These are phyloP conservation scores for Saccharomyces hybrid DNA, from an alignment of 1,139 yeast species.

Conservation along the genomic window DNA sequence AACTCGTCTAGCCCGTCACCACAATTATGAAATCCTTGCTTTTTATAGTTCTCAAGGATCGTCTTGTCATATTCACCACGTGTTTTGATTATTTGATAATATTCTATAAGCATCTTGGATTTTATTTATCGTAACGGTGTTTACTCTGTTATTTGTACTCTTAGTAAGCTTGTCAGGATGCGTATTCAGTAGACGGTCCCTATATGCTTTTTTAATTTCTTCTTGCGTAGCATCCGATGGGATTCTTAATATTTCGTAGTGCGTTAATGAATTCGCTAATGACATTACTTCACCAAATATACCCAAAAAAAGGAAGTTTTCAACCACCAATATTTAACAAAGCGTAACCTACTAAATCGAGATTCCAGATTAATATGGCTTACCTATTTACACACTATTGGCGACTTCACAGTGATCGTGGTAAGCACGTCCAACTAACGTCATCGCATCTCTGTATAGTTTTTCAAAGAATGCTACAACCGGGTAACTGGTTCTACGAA, in stretches of 20 bases:
- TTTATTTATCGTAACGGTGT: slow-evolving; percentile 31
- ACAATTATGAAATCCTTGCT: slow-evolving; percentile 43
- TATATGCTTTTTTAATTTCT: slow-evolving; percentile 58
- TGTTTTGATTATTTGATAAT: slow-evolving; percentile 36
- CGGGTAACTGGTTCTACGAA: neutral
- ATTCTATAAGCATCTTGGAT: slow-evolving; percentile 56
- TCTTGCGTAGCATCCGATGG: slow-evolving; percentile 32
- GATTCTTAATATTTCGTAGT: slow-evolving; percentile 52
- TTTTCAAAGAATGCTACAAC: neutral
- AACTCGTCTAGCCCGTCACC: slow-evolving; percentile 64
- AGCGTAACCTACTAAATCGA: neutral
- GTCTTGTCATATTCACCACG: slow-evolving; percentile 45
- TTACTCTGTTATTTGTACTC: slow-evolving; percentile 10
- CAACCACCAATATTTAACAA: neutral
- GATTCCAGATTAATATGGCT: neutral
- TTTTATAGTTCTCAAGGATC: slow-evolving; percentile 36
- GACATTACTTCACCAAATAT: neutral
- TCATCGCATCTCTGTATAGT: neutral
- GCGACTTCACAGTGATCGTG: neutral
- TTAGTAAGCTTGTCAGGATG: slow-evolving; percentile 67
- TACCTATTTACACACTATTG: neutral
- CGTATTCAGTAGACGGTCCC: slow-evolving; percentile 44
- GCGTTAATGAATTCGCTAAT: slow-evolving; percentile 8
- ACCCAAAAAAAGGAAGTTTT: neutral
- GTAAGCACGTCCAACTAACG: neutral